phyloP scores from a whole-genome alignment of 129 eudicot species.

The Lactuca sativa region DNA sequence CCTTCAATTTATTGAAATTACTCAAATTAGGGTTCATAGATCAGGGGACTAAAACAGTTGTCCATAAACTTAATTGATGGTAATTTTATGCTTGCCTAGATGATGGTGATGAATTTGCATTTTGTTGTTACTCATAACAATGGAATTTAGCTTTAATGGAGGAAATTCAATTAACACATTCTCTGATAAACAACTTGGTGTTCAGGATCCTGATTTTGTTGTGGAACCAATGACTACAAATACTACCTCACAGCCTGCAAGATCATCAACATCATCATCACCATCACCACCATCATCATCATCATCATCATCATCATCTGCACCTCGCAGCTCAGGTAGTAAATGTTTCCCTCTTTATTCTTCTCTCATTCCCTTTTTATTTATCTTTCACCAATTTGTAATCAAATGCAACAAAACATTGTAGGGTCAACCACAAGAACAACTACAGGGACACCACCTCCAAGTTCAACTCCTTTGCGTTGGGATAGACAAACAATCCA shows the following conservation, averaged over 20 bases:
- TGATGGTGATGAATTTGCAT: constrained; percentile 7
- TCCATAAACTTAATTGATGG: too few relatives aligned
- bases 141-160: too few relatives aligned
- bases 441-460: constrained; percentile 65
- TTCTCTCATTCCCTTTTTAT: background rate
- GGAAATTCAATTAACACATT: too few relatives aligned
- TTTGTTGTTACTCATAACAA: background rate
- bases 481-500: constrained; percentile 87
- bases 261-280: constrained; percentile 43
- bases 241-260: constrained; percentile 65
- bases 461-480: constrained; percentile 63
- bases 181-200: background rate
- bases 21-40: constrained; percentile 1
- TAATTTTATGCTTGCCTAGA: constrained; percentile 2
- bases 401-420: constrained; percentile 5
- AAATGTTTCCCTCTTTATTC: background rate
- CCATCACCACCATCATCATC: constrained; percentile 47
- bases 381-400: background rate
- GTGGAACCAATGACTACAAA: constrained; percentile 77
- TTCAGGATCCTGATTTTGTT: constrained; percentile 78
- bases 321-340: constrained; percentile 62
- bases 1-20: background rate
- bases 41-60: background rate
- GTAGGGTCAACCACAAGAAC: constrained; percentile 67
- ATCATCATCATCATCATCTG: constrained; percentile 49